Percentiles rank a stretch among this genome's conserved stretches.
These are phyloP conservation scores for Lipomyces chichibuensis DNA, from an alignment of 805 yeast species.

Conservation along the genomic window DNA sequence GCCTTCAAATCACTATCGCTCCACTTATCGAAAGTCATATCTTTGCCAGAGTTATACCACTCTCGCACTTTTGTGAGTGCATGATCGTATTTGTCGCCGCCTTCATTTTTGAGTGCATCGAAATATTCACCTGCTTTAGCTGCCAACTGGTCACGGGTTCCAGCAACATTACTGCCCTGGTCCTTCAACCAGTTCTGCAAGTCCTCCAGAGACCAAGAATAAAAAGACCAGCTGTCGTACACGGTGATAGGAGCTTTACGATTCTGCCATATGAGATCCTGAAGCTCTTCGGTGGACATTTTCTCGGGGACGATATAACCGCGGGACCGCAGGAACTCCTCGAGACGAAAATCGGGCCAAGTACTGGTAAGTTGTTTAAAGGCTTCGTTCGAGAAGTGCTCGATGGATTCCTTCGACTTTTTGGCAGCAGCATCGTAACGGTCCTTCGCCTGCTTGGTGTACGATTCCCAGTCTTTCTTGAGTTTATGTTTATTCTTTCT, in stretches of 20 bases:
- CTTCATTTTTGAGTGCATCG: conserved; percentile 52
- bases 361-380: conserved; percentile 38
- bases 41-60: conserved; percentile 47
- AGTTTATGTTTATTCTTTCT: conserved; percentile 44
- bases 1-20: conserved; percentile 56
- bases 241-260: conserved; percentile 46
- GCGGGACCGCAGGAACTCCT: conserved; percentile 45
- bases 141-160: conserved; percentile 53
- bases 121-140: conserved; percentile 52
- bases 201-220: conserved; percentile 56
- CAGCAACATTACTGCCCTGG: conserved; percentile 48
- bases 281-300: conserved; percentile 47
- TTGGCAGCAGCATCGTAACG: conserved; percentile 10
- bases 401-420: conserved; percentile 31
- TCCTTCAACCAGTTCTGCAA: conserved; percentile 55
- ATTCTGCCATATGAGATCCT: conserved; percentile 49
- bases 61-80: conserved; percentile 48
- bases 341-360: conserved; percentile 45
- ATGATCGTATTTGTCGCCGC: conserved; percentile 45
- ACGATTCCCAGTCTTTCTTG: conserved; percentile 38
- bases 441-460: conserved; percentile 29
- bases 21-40: conserved; percentile 56
- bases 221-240: conserved; percentile 53
- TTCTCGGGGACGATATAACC: conserved; percentile 42
- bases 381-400: conserved; percentile 24